Evolutionary conservation across 2,329 filamentous ascomycete genomes (phyloP).

Genomic region (Nigrospora osmanthi): DNA sequence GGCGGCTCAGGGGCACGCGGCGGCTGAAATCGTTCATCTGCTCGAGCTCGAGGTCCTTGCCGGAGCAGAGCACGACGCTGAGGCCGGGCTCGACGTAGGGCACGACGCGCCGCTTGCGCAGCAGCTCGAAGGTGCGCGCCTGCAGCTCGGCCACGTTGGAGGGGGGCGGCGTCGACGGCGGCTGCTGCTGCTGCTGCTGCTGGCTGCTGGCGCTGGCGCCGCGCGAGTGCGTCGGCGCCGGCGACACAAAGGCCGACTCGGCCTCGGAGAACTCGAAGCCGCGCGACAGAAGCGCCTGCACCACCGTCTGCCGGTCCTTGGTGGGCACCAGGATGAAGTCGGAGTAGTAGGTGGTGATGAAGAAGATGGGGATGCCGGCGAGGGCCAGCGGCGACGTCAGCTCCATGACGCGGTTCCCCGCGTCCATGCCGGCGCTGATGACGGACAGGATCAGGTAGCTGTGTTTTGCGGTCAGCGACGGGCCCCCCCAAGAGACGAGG

Average conservation of each 20-base stretch:
- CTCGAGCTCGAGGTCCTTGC: conserved; percentile 33
- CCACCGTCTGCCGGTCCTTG: conserved; percentile 65
- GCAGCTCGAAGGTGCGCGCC: conserved; percentile 70
- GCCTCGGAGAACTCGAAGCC: conserved; percentile 79
- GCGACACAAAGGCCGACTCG: conserved; percentile 59
- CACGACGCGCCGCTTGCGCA: conserved; percentile 68
- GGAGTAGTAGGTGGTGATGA: conserved; percentile 96
- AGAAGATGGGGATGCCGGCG: conserved; percentile 93
- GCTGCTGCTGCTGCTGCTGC: conserved; percentile 26
- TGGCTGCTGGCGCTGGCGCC: conserved; percentile 24
- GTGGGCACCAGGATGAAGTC: conserved; percentile 91
- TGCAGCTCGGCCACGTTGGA: conserved; percentile 74
- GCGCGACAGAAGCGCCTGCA: conserved; percentile 65
- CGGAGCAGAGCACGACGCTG: conserved; percentile 76
- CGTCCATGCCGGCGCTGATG: conserved; percentile 82
- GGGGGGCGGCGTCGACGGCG: conserved; percentile 67
- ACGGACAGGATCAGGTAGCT: conserved; percentile 86
- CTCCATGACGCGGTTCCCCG: conserved; percentile 84
- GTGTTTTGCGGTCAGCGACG: conserved; percentile 32
- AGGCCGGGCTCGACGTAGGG: conserved; percentile 64
- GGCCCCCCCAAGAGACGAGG: too few relatives aligned
- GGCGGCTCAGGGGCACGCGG: conserved; percentile 24
- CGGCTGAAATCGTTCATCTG: conserved; percentile 28
- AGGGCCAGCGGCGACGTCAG: conserved; percentile 84
- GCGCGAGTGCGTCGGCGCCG: conserved; percentile 31